Evolutionary conservation across 306 rosid species (phyloP).

Genomic region (Pyrus communis): DNA sequence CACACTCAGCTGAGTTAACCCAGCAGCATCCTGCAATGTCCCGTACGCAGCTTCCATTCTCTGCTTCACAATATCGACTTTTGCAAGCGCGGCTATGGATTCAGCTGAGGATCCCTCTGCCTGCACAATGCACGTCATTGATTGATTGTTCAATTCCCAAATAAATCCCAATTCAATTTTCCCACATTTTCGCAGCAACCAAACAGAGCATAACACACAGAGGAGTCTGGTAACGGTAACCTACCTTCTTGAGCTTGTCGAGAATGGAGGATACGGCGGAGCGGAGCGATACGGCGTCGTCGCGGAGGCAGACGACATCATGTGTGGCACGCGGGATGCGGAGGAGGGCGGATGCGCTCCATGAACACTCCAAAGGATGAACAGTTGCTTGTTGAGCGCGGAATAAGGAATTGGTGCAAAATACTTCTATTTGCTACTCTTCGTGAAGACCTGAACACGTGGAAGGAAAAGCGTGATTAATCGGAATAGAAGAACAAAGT

Average conservation of each 20-base stretch:
- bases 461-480: no score
- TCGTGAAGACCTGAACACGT: neutral
- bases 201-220: neutral
- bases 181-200: slow-evolving; percentile 3
- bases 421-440: no score
- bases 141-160: slow-evolving; percentile 3
- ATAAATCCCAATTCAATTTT: neutral
- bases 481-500: neutral
- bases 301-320: slow-evolving; percentile 84
- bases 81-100: slow-evolving; percentile 90
- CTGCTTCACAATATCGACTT: slow-evolving; percentile 89
- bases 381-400: slow-evolving; percentile 4
- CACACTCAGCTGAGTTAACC: slow-evolving; percentile 89
- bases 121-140: slow-evolving; percentile 21
- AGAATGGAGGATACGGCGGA: slow-evolving; percentile 79
- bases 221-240: neutral
- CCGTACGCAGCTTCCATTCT: slow-evolving; percentile 98
- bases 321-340: slow-evolving; percentile 95
- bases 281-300: slow-evolving; percentile 86
- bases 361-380: neutral
- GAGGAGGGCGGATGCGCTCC: slow-evolving; percentile 81
- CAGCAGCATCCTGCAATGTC: slow-evolving; percentile 99
- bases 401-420: neutral
- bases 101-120: slow-evolving; percentile 98
- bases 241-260: slow-evolving; percentile 84